Evolutionary conservation across 192 early-diverging fungal genomes (phyloP).

Genomic region (Backusella circina): DNA sequence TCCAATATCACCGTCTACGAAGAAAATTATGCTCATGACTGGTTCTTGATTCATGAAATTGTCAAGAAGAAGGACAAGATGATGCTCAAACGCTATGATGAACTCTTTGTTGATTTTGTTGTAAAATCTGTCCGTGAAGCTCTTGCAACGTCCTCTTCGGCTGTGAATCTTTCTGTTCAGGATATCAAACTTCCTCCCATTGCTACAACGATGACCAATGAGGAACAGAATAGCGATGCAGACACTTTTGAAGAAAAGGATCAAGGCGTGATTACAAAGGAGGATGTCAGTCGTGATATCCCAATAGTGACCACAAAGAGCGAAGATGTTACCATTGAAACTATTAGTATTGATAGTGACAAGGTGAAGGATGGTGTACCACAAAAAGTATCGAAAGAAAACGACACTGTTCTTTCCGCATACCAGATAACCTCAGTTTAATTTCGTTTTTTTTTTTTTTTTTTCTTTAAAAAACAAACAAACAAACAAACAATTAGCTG

Average conservation of each 20-base stretch:
- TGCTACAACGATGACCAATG: not conserved
- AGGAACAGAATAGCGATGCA: not conserved
- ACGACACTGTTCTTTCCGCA: not conserved
- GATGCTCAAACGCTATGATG: slow-evolving; percentile 13
- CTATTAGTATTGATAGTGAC: not conserved
- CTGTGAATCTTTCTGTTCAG: not conserved
- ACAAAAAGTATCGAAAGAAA: not conserved
- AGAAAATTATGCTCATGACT: slow-evolving; percentile 33
- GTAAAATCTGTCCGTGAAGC: not conserved
- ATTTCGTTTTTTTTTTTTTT: no score
- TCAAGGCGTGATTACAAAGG: not conserved
- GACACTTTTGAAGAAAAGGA: not conserved
- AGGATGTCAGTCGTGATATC: not conserved
- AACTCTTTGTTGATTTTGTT: slow-evolving; percentile 22
- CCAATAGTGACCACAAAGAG: not conserved
- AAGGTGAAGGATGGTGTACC: not conserved
- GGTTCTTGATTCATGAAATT: slow-evolving; percentile 35
- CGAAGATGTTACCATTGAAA: not conserved
- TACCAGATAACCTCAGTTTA: not conserved
- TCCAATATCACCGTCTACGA: slow-evolving; percentile 6
- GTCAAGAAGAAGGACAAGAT: slow-evolving; percentile 26
- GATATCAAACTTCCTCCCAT: not conserved
- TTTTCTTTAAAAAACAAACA: not conserved
- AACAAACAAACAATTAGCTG: not conserved
- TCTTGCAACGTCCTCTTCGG: not conserved